phyloP scores from a whole-genome alignment of 805 yeast genomes.

The Ogataea pilisensis region DNA sequence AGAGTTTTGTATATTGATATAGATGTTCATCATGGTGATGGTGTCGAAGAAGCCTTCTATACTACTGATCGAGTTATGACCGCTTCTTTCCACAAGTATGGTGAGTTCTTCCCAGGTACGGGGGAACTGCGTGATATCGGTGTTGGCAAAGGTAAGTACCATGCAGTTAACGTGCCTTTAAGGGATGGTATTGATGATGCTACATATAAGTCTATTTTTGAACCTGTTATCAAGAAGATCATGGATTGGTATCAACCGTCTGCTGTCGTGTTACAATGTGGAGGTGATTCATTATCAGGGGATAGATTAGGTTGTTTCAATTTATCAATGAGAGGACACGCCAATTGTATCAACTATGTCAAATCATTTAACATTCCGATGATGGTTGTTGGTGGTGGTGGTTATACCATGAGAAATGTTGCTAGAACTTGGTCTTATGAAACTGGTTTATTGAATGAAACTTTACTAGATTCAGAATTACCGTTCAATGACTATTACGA shows the following conservation, averaged over 20 bases:
- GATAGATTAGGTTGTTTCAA: slow-evolving; percentile 96
- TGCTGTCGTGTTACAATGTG: slow-evolving; percentile 96
- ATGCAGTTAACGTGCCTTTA: slow-evolving; percentile 80
- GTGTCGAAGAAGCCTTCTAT: slow-evolving; percentile 92
- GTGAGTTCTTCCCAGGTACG: slow-evolving; percentile 91
- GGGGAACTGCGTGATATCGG: slow-evolving; percentile 85
- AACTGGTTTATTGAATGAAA: slow-evolving; percentile 82
- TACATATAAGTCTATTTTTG: slow-evolving; percentile 78
- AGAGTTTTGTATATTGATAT: slow-evolving; percentile 85
- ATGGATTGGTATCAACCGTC: slow-evolving; percentile 91
- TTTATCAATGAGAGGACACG: slow-evolving; percentile 89
- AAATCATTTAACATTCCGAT: slow-evolving; percentile 82
- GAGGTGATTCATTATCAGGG: slow-evolving; percentile 95
- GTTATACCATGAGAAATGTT: slow-evolving; percentile 96
- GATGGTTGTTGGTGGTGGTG: slow-evolving; percentile 97
- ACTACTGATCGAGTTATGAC: slow-evolving; percentile 91
- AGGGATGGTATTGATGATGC: slow-evolving; percentile 94
- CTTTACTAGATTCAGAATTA: slow-evolving; percentile 66
- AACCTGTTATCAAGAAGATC: slow-evolving; percentile 75
- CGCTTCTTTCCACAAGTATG: slow-evolving; percentile 85
- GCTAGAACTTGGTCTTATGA: slow-evolving; percentile 95
- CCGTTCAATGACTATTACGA: slow-evolving; percentile 97
- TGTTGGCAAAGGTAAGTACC: slow-evolving; percentile 78
- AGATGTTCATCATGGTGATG: slow-evolving; percentile 93
- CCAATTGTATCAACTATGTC: slow-evolving; percentile 88